Evolutionary conservation across 2,329 filamentous ascomycete species (phyloP), one percentile per base, ranked within the genome.

Genomic region (Sphaceloma murrayae): DNA sequence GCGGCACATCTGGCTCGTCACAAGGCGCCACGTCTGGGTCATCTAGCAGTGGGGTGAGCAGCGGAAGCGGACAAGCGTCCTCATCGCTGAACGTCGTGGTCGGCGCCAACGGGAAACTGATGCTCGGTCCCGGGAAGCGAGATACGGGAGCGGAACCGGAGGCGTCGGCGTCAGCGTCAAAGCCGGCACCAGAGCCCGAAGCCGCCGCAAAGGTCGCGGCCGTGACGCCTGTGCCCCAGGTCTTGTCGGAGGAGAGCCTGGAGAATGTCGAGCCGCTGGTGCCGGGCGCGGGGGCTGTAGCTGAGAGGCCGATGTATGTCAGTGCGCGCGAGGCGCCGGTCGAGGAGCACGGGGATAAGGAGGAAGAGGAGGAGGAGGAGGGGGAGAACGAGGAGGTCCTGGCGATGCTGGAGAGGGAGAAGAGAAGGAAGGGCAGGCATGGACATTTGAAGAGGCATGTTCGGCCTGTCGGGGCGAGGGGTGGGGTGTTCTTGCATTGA

Each of bases 391-490:
- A 21, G 24, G 42, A 24, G 17, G 3, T 34, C 11, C 31, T 34
- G 4, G 42, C 30, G n/a, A 19, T 34, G 9, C 10, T 45, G 42
- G 29, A 14, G 30, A 22, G 42, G 16, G 31, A 45, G 31, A 45
- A 36, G 32, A 17, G 22, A n/a, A n/a, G 40, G 29, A 17, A 45
- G 16, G 42, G 18, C 8, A 26, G 42, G 32, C 32, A 32, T 13
- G 22, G 31, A 17, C 42, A 45, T 29, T 13, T 17, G 22, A 34
- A 17, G 21, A 34, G 42, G 21, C 42, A 45, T 36, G 30, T 45
- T 3, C 34, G 31, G 32, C 18, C 31, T 17, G 42, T 45, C 3
- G 42, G 42, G 24, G 11, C 19, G 24, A 40, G 36, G 24, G 24
- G 26, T 10, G 36, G 36, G 5, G 36, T 40, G 5, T 26, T 11